Evolutionary conservation across 305 asterid genomes (phyloP), one percentile per base, ranked within the genome.

Genomic region (Solanum hybrid): DNA sequence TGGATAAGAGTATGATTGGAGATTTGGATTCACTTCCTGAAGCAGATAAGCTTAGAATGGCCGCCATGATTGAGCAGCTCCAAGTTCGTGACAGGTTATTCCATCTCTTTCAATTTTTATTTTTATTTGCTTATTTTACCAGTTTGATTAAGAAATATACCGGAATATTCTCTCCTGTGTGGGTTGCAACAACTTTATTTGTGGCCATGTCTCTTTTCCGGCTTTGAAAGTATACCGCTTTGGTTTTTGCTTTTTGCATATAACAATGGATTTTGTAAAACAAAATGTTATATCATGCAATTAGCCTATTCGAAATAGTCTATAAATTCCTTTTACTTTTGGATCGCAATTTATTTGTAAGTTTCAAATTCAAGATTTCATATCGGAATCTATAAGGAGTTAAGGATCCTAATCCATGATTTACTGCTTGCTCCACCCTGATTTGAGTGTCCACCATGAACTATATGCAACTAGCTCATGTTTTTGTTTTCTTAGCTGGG

Each of bases 1-100:
- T 97, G 99, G 99, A 96, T 91, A 96, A 95, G 90, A 94, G 94
- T 91, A 95, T 96, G 99, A 94, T 97, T 51, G 98, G 96, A 57
- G 99, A 96, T 85, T 79, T 97, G 95, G 99, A 96, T 82, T 91
- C 95, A 88, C 98, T 97, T 84, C 95, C 98, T 0, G 98, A 97
- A 91, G 98, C 92, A 87, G 99, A 97, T 86, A 95, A 95, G 95
- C 90, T 93, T 76, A 92, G 95, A 71, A 96, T 97, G 99, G 61
- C 97, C 29, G 35, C 95, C 91, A 95, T 95, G 98, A 92, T 96
- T 89, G 98, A 96, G 83, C 98, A 95, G 95, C 98, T 96, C 91
- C 99, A 95, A 94, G 79, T 96, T 91, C 98, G 93, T 42, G 93
- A 91, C 90, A 91, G 93, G 93, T 90, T 26, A 46, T 26, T 4